Evolutionary conservation across 2,329 filamentous ascomycete genomes (phyloP), one percentile per base, ranked within the genome.

Genomic region (Talaromyces sp.): DNA sequence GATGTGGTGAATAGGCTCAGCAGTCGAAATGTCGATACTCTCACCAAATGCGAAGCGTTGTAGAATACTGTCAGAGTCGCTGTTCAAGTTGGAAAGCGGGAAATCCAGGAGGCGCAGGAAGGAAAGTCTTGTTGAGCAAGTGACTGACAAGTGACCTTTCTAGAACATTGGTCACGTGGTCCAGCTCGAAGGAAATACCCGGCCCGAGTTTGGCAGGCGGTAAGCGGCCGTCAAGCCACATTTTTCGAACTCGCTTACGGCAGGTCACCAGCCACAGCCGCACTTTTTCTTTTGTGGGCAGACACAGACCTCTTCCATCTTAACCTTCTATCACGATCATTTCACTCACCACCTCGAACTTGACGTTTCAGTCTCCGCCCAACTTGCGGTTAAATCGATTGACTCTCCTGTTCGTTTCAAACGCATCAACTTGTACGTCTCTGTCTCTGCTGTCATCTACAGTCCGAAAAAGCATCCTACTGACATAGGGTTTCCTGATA

Each of bases 331-430:
- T 71, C 71, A 72, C 70, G 68, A 66, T 67, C 61, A 70, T 66
- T 72, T 72, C 71, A 70, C 71, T 75, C 76, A 70, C 67, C 67
- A 68, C 68, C 71, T 70, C 87, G 91, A 90, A 96, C 92, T 92
- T 87, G 92, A 95, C 92, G 93, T 90, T 87, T 96, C 94, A 97
- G 94, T 98, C 94, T 97, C 94, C 94, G 93, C 90, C 87, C 89
- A 91, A 89, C 81, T 76, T 82, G 91, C 93, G 94, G 94, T 97
- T 97, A 96, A 98, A 96, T 90, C 89, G 94, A 98, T 98, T 98
- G 94, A 93, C 80, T 83, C 82, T 84, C 82, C 73, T 80, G 81
- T 84, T 84, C 82, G 73, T 68, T 72, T 69, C 67, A 68, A 71
- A 71, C 56, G 68, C 68, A 43, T 50, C 66, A 65, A 62, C 69